These are phyloP conservation scores for Rubus parviflorus DNA, from an alignment of 306 rosid genomes.

Conservation along the genomic window DNA sequence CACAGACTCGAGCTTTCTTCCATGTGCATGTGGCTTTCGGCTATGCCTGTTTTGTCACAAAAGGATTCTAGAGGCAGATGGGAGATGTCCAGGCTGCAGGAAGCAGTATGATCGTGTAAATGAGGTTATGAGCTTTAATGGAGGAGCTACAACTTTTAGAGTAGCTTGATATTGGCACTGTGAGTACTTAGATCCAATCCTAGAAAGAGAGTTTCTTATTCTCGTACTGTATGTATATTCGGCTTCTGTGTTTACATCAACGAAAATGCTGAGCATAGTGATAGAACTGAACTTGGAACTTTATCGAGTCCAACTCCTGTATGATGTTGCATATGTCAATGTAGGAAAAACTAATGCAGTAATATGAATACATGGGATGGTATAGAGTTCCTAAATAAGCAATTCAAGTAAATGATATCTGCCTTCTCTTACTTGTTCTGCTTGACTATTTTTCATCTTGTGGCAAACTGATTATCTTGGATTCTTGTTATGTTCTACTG, in stretches of 20 bases:
- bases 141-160: slow-evolving; percentile 38
- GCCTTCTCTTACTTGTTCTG: neutral
- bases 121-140: slow-evolving; percentile 29
- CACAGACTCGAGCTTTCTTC: slow-evolving; percentile 55
- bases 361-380: slow-evolving; percentile 24
- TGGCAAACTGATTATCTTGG: neutral
- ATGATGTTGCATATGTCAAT: slow-evolving; percentile 12
- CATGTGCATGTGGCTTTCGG: slow-evolving; percentile 60
- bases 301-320: slow-evolving; percentile 1
- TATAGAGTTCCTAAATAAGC: slow-evolving; percentile 5
- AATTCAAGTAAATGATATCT: neutral
- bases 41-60: slow-evolving; percentile 66
- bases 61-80: slow-evolving; percentile 55
- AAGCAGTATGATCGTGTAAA: slow-evolving; percentile 47
- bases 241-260: neutral
- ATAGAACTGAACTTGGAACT: slow-evolving; percentile 20
- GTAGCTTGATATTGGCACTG: slow-evolving; percentile 39
- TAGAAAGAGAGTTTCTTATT: slow-evolving; percentile 29
- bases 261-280: neutral
- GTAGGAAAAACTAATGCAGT: slow-evolving; percentile 26
- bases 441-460: neutral
- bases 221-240: slow-evolving; percentile 26
- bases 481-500: neutral
- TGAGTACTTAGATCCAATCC: slow-evolving; percentile 30
- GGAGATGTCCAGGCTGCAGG: slow-evolving; percentile 61